Evolutionary conservation across 306 rosid genomes (phyloP), one percentile per base, ranked within the genome.

Genomic region (Cucumis melo): DNA sequence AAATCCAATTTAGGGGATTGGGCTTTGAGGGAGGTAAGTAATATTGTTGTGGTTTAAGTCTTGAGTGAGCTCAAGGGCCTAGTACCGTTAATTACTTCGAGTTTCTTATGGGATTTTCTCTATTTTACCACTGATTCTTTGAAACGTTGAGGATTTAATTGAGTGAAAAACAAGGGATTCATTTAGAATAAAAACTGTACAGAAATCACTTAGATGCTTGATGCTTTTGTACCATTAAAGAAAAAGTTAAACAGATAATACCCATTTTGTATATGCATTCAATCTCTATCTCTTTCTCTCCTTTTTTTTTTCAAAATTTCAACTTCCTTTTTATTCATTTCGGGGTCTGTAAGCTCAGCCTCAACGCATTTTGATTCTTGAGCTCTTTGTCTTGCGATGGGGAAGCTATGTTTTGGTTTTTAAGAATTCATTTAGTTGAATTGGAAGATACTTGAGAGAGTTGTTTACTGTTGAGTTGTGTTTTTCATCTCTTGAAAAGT

Each of bases 321-420:
- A 44, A 20, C 54, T 68, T 68, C 36, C 36, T 6, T 42, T 42
- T 68, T 23, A 68, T 68, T 56, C 74, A 44, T 5, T 42, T 44
- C 56, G 42, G 56, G 54, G n/a, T 42, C 19, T 68, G 55, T 5
- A 12, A 44, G 34, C 34, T 42, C 21, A 21, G 16, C 14, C 46
- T 63, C 23, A 63, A 27, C 73, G 51, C 50, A 44, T 41, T 41
- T 68, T 68, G 38, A 68, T 68, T 68, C 74, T 41, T 8, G 55
- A 42, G 55, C 32, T 19, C 53, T 10, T 53, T 36, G 19, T n/a
- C 53, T 41, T 48, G n/a, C 59, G 54, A 88, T 88, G 91, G 84
- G 48, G n/a, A 85, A 85, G 81, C n/a, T n/a, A n/a, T n/a, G n/a
- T n/a, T n/a, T n/a, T n/a, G n/a, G n/a, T n/a, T n/a, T n/a, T n/a